phyloP scores from a whole-genome alignment of 2,329 filamentous ascomycete genomes.

The Penicillium sp. region DNA sequence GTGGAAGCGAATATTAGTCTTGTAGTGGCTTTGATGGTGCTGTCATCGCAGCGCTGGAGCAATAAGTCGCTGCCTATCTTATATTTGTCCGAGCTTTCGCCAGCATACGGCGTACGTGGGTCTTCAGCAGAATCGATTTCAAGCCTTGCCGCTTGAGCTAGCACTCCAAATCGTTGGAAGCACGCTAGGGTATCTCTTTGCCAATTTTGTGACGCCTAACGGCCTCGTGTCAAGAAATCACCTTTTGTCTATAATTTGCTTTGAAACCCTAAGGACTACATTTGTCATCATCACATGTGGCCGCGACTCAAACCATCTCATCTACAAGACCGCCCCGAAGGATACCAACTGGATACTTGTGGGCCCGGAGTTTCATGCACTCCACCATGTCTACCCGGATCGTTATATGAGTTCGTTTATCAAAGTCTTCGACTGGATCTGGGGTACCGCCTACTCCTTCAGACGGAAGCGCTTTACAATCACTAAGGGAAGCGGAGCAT shows the following conservation, averaged over 20 bases:
- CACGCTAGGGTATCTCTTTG: too few relatives aligned
- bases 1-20: too few relatives aligned
- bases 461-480: constrained; percentile 11
- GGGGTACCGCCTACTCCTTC: constrained; percentile 17
- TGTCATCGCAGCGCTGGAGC: too few relatives aligned
- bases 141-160: too few relatives aligned
- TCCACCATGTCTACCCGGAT: constrained; percentile 18
- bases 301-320: constrained; percentile 19
- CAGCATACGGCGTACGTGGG: too few relatives aligned
- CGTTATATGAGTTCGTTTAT: constrained; percentile 18
- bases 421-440: constrained; percentile 19
- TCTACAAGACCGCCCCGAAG: constrained; percentile 14
- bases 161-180: too few relatives aligned
- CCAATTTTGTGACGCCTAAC: too few relatives aligned
- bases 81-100: too few relatives aligned
- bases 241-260: not conserved
- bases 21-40: too few relatives aligned
- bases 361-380: constrained; percentile 16
- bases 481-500: constrained; percentile 11
- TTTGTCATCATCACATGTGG: constrained; percentile 14
- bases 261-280: not conserved
- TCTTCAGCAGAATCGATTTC: too few relatives aligned
- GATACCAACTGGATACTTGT: constrained; percentile 16
- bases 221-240: too few relatives aligned
- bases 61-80: too few relatives aligned